Evolutionary conservation across 371 early-diverging fungal genomes (phyloP).

Genomic region (Mortierella sp.): DNA sequence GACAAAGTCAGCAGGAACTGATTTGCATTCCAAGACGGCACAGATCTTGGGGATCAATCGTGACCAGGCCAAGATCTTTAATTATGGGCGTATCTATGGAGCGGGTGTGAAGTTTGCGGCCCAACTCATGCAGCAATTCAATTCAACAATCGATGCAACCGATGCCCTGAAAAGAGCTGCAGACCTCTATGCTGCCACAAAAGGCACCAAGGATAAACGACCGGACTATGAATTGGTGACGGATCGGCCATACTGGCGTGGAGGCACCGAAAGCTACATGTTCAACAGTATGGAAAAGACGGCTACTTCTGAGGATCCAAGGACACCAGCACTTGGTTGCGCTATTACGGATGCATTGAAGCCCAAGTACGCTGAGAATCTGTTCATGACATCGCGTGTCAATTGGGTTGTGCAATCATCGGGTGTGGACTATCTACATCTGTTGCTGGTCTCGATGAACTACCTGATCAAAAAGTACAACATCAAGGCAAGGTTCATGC

Average conservation of each 20-base stretch:
- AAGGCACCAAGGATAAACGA: conserved; percentile 73
- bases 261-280: conserved; percentile 95
- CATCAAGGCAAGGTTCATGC: conserved; percentile 87
- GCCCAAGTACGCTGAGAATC: conserved; percentile 70
- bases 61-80: conserved; percentile 95
- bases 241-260: conserved; percentile 79
- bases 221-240: conserved; percentile 36
- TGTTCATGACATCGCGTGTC: conserved; percentile 88
- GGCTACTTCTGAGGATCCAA: conserved; percentile 78
- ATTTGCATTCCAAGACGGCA: conserved; percentile 95
- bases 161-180: conserved; percentile 76
- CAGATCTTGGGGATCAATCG: conserved; percentile 87
- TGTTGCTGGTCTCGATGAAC: conserved; percentile 91
- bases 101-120: conserved; percentile 91
- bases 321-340: conserved; percentile 91
- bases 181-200: conserved; percentile 83
- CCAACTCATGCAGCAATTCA: conserved; percentile 83
- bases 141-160: conserved; percentile 72
- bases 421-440: conserved; percentile 97
- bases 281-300: conserved; percentile 93
- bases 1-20: conserved; percentile 88
- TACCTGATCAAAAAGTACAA: conserved; percentile 82
- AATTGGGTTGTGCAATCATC: conserved; percentile 99
- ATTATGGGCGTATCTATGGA: conserved; percentile 97
- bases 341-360: conserved; percentile 88